phyloP scores from a whole-genome alignment of 1,139 yeast species.

The Candida mesenterica region DNA sequence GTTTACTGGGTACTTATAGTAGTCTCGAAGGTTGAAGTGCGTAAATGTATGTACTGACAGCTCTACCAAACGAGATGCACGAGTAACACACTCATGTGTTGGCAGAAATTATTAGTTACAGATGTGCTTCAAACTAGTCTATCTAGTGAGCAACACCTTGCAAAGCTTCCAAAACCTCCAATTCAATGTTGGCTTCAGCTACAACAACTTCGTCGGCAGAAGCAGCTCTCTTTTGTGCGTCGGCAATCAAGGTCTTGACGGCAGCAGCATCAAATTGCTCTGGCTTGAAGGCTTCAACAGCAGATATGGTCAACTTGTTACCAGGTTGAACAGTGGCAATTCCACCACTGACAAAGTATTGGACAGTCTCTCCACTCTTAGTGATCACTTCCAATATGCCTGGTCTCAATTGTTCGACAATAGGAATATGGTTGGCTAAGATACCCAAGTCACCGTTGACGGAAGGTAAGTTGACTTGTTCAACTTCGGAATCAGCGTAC shows the following conservation, averaged over 20 bases:
- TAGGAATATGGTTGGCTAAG: conserved; percentile 96
- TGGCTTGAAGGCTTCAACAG: conserved; percentile 93
- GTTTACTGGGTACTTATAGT: too few species aligned
- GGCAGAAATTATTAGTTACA: too few species aligned
- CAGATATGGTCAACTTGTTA: conserved; percentile 84
- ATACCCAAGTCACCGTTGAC: conserved; percentile 97
- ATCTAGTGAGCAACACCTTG: conserved; percentile 78
- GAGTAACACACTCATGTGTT: too few species aligned
- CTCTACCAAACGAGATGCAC: too few species aligned
- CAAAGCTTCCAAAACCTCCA: conserved; percentile 95
- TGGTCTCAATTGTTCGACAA: conserved; percentile 94
- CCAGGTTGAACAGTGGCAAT: conserved; percentile 97
- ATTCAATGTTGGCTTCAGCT: conserved; percentile 93
- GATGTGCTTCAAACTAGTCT: too few species aligned
- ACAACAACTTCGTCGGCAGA: conserved; percentile 86
- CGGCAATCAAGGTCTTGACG: conserved; percentile 79
- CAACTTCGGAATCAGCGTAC: conserved; percentile 50
- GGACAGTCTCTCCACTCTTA: conserved; percentile 68
- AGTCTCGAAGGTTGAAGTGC: too few species aligned
- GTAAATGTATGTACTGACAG: too few species aligned
- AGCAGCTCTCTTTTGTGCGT: conserved; percentile 89
- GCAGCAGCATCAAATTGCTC: conserved; percentile 83
- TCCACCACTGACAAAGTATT: conserved; percentile 94
- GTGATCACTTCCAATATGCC: conserved; percentile 93
- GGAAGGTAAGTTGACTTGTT: conserved; percentile 96